These are phyloP conservation scores for Pythium insidiosum DNA, from an alignment of 352 stramenopile species.

Conservation along the genomic window DNA sequence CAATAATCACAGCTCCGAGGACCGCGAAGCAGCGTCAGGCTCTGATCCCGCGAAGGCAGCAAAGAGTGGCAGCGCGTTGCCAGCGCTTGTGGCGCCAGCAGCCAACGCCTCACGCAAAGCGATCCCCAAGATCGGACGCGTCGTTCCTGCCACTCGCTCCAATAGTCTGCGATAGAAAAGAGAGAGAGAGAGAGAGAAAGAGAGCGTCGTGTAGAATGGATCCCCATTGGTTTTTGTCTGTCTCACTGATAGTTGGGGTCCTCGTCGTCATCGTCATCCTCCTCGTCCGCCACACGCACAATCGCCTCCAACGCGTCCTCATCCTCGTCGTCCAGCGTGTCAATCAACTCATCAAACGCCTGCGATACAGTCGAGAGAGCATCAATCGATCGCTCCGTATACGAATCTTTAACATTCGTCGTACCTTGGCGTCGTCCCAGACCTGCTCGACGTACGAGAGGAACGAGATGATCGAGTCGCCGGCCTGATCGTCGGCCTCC, in stretches of 20 bases:
- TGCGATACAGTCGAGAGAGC: no score
- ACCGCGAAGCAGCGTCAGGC: background rate
- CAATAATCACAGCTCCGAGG: slow-evolving; percentile 4
- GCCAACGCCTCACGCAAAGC: slow-evolving; percentile 8
- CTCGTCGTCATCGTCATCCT: slow-evolving; percentile 1
- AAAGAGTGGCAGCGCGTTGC: slow-evolving; percentile 4
- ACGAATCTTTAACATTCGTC: no score
- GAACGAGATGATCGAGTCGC: slow-evolving; percentile 47
- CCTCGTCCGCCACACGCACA: background rate
- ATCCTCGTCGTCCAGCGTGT: no score
- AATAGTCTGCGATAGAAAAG: slow-evolving; percentile 8
- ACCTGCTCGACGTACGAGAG: slow-evolving; percentile 52
- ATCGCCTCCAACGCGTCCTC: background rate
- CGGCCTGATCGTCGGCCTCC: slow-evolving; percentile 34
- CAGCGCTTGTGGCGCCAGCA: slow-evolving; percentile 5
- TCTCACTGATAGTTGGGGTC: background rate
- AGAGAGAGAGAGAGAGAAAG: no score
- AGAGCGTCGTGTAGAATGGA: no score
- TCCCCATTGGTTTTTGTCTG: background rate
- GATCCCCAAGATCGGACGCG: slow-evolving; percentile 45
- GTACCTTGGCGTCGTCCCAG: slow-evolving; percentile 60
- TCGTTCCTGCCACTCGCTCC: slow-evolving; percentile 40
- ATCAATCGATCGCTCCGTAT: no score
- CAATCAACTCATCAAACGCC: no score
- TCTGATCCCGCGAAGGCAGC: no score